Percentiles rank a stretch among this genome's conserved stretches.
These are phyloP conservation scores for Dictyophora rubrovolvata DNA, from an alignment of 768 basidiomycete genomes.

Conservation along the genomic window DNA sequence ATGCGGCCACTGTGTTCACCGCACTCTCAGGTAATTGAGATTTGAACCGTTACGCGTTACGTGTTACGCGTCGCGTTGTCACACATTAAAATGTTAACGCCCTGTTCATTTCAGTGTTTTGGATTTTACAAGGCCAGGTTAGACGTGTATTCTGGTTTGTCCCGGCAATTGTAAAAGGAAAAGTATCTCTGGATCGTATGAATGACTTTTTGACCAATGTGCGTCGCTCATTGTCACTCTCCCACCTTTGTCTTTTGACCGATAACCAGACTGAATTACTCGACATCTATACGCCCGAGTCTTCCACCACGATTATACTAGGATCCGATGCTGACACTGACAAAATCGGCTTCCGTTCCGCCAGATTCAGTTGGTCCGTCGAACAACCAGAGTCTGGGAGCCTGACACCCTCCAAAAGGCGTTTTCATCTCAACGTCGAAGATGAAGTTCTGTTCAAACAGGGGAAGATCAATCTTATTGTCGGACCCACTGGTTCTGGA, in stretches of 20 bases:
- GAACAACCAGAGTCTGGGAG: slow-evolving; percentile 15
- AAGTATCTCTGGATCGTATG: slow-evolving; percentile 56
- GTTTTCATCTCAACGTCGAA: slow-evolving; percentile 39
- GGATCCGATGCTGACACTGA: slow-evolving; percentile 6
- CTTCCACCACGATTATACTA: neutral
- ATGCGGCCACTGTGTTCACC: slow-evolving; percentile 29
- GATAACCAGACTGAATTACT: slow-evolving; percentile 23
- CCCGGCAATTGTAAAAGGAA: slow-evolving; percentile 24
- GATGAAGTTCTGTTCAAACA: slow-evolving; percentile 47
- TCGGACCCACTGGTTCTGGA: slow-evolving; percentile 12
- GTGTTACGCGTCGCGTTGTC: too few species aligned
- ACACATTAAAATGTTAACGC: too few species aligned
- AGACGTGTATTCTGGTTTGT: neutral
- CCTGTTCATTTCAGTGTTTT: slow-evolving; percentile 37
- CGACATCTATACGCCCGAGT: slow-evolving; percentile 17
- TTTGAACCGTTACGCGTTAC: neutral
- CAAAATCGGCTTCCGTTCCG: slow-evolving; percentile 36
- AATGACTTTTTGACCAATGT: slow-evolving; percentile 30
- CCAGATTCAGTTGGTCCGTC: slow-evolving; percentile 47
- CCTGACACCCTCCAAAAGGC: slow-evolving; percentile 32
- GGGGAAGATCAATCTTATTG: slow-evolving; percentile 22
- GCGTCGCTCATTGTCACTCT: neutral
- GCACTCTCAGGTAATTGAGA: too few species aligned
- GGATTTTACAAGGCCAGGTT: slow-evolving; percentile 41
- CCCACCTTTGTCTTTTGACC: neutral